Conservation (phyloP, 2,329 filamentous ascomycete genomes). For the Dactylellina leptospora region DNA sequence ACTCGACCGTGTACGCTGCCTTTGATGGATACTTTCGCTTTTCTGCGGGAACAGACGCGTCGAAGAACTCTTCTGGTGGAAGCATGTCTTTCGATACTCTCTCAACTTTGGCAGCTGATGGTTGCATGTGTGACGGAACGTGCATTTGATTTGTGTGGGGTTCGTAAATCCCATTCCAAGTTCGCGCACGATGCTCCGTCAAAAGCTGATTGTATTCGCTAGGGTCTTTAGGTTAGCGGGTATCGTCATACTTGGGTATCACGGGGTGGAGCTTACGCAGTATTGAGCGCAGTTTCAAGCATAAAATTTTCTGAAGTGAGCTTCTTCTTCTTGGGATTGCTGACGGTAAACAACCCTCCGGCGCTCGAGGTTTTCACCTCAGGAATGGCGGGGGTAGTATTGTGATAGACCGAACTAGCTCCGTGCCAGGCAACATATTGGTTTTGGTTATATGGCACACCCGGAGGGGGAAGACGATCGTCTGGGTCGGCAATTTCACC, state of each 20-base stretch:
- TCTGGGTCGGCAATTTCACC: constrained; percentile 91
- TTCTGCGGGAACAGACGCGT: constrained; percentile 7
- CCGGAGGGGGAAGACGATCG: constrained; percentile 75
- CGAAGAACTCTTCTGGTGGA: constrained; percentile 27
- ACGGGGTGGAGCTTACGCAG: constrained; percentile 18
- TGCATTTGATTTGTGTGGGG: constrained; percentile 46
- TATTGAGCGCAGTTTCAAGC: constrained; percentile 19
- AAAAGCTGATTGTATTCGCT: constrained; percentile 46
- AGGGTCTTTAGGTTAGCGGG: constrained; percentile 10
- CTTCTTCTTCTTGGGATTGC: constrained; percentile 46
- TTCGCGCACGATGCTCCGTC: constrained; percentile 25
- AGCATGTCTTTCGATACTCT: constrained; percentile 14
- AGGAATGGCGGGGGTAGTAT: constrained; percentile 75
- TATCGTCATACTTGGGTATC: not conserved
- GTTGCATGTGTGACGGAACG: constrained; percentile 17
- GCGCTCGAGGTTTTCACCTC: constrained; percentile 69
- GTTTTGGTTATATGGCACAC: constrained; percentile 94
- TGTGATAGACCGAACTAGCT: constrained; percentile 94
- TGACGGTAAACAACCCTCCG: constrained; percentile 47
- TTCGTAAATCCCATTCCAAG: constrained; percentile 31
- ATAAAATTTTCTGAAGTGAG: constrained; percentile 40
- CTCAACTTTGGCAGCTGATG: constrained; percentile 29
- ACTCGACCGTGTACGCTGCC: constrained; percentile 16
- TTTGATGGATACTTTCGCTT: constrained; percentile 21
- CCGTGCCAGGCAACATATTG: constrained; percentile 99